These are phyloP conservation scores for Eucalyptus coolabah DNA, from an alignment of 345 rosid genomes.

Conservation along the genomic window DNA sequence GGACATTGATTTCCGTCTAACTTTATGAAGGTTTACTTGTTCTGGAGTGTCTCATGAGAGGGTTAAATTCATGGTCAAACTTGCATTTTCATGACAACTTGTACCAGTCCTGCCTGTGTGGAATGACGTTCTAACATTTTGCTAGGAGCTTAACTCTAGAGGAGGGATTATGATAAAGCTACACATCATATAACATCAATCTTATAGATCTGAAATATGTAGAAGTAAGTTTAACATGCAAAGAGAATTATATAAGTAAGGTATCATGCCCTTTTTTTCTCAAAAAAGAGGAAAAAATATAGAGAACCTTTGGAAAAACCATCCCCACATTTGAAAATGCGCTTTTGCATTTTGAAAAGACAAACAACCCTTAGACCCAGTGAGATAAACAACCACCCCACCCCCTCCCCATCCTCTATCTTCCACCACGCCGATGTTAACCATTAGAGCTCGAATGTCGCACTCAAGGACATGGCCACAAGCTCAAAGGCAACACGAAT, in stretches of 20 bases:
- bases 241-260: background rate
- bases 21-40: background rate
- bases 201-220: background rate
- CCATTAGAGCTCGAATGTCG: background rate
- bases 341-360: background rate
- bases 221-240: background rate
- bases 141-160: background rate
- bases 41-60: background rate
- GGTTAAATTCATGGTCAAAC: background rate
- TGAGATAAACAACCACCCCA: background rate
- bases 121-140: background rate
- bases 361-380: background rate
- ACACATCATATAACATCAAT: background rate
- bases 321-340: background rate
- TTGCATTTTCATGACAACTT: background rate
- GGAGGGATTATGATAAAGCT: too few relatives aligned
- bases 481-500: background rate
- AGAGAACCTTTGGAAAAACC: too few relatives aligned
- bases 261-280: background rate
- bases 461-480: background rate
- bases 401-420: background rate
- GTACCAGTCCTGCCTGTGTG: too few relatives aligned
- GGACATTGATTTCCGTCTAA: background rate
- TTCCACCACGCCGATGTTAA: background rate
- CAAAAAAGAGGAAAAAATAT: rapidly evolving